Evolutionary conservation across 495 filamentous ascomycete species (phyloP).

Genomic region (Evansstolkia leycettana): DNA sequence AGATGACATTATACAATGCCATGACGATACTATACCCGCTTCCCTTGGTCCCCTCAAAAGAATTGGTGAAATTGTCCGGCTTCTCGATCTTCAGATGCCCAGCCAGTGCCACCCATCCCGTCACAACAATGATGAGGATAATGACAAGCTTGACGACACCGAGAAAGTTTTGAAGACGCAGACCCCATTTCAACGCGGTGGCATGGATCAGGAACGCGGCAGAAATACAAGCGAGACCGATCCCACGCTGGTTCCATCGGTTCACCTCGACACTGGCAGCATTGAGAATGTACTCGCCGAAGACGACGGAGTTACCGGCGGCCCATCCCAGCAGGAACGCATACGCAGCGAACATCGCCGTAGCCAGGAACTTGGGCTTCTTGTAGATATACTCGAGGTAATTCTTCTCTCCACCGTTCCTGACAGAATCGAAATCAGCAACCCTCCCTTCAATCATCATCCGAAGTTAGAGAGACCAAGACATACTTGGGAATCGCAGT

Average conservation of each 20-base stretch:
- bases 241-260: conserved; percentile 56
- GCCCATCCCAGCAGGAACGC: conserved; percentile 42
- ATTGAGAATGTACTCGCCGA: conserved; percentile 56
- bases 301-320: conserved; percentile 55
- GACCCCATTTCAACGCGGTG: conserved; percentile 52
- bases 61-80: conserved; percentile 54
- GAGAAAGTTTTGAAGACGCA: conserved; percentile 52
- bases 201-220: conserved; percentile 50
- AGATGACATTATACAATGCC: conserved; percentile 54
- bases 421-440: too few relatives aligned
- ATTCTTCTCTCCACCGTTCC: conserved; percentile 60
- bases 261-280: conserved; percentile 46
- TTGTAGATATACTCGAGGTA: conserved; percentile 57
- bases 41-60: conserved; percentile 46
- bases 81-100: conserved; percentile 26
- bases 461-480: background rate
- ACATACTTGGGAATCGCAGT: conserved; percentile 38
- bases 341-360: conserved; percentile 48
- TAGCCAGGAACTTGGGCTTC: conserved; percentile 53
- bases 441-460: too few relatives aligned
- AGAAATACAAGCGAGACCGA: conserved; percentile 54
- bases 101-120: conserved; percentile 51
- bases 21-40: conserved; percentile 50
- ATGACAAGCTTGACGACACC: conserved; percentile 57
- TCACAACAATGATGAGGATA: conserved; percentile 52